A percentile compares a stretch with the other conserved stretches of the same genome.
These are phyloP conservation scores for Cercospora canescens DNA, from an alignment of 2,329 filamentous ascomycete genomes.

Conservation along the genomic window DNA sequence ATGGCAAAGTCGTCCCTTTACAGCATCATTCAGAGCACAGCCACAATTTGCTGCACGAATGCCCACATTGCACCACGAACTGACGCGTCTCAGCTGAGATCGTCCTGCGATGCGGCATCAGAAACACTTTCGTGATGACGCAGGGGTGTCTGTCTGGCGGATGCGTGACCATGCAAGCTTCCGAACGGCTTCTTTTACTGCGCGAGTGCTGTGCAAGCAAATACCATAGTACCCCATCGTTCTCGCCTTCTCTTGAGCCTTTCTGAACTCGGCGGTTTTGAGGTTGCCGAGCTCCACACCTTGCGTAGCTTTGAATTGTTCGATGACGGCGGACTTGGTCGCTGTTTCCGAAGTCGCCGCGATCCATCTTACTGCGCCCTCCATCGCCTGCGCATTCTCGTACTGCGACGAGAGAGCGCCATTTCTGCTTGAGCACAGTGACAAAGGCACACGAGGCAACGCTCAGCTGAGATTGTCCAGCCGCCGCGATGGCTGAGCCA, in stretches of 20 bases:
- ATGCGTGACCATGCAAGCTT: conserved; percentile 16
- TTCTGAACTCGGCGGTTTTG: not conserved
- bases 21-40: conserved; percentile 1
- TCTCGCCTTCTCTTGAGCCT: not conserved
- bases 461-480: conserved; percentile 11
- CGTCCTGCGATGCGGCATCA: conserved; percentile 5
- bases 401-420: not conserved
- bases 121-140: conserved; percentile 8
- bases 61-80: not conserved
- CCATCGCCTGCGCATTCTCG: not conserved
- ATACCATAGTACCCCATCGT: not conserved
- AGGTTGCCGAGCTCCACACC: not conserved
- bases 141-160: conserved; percentile 4
- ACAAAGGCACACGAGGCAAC: not conserved
- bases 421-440: not conserved
- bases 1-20: no score
- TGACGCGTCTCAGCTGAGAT: conserved; percentile 14
- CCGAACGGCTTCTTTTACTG: conserved; percentile 7
- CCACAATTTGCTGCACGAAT: conserved; percentile 6
- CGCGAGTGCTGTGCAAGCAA: not conserved
- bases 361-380: not conserved
- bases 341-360: not conserved
- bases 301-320: not conserved
- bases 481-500: conserved; percentile 33
- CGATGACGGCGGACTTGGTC: not conserved